A percentile compares a stretch with the other conserved stretches of the same genome.
phyloP scores from a whole-genome alignment of 2,329 filamentous ascomycete genomes.

The Rutstroemia sp. region DNA sequence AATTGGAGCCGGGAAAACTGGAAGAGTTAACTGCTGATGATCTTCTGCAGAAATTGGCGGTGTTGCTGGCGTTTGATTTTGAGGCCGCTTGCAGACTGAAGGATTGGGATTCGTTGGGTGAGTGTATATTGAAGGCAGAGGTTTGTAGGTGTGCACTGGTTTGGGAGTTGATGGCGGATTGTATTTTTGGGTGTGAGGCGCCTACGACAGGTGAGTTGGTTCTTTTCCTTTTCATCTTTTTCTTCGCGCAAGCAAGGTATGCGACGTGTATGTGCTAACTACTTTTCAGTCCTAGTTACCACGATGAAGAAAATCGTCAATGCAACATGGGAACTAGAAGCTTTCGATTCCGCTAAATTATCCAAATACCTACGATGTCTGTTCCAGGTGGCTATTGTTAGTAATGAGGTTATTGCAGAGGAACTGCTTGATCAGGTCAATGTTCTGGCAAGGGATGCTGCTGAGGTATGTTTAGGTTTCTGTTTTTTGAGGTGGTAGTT shows the following conservation, averaged over 20 bases:
- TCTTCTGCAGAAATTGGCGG: slow-evolving; percentile 53
- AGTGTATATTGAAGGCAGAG: slow-evolving; percentile 48
- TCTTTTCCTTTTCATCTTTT: not conserved
- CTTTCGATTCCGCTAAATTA: slow-evolving; percentile 51
- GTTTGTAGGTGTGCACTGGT: slow-evolving; percentile 38
- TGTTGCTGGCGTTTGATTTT: slow-evolving; percentile 69
- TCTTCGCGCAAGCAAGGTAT: not conserved
- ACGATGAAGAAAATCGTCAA: slow-evolving; percentile 63
- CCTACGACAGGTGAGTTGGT: slow-evolving; percentile 40
- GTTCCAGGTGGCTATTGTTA: slow-evolving; percentile 57
- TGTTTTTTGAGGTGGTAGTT: no score
- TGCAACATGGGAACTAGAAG: slow-evolving; percentile 50
- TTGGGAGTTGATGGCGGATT: slow-evolving; percentile 60
- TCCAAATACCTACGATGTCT: slow-evolving; percentile 74
- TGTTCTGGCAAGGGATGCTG: slow-evolving; percentile 42
- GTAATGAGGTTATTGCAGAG: slow-evolving; percentile 44
- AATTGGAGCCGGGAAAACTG: slow-evolving; percentile 29
- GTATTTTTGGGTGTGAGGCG: slow-evolving; percentile 46
- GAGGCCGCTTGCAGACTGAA: slow-evolving; percentile 63
- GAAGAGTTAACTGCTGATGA: slow-evolving; percentile 42
- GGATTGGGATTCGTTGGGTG: slow-evolving; percentile 57
- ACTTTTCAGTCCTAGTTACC: slow-evolving; percentile 24
- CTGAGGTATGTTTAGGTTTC: slow-evolving; percentile 33
- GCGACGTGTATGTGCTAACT: slow-evolving; percentile 3
- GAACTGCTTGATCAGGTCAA: slow-evolving; percentile 58